A percentile compares a stretch with the other conserved stretches of the same genome.
Evolutionary conservation across 1,284 basidiomycete species (phyloP).

Genomic region (Ganoderma leucocontextum): DNA sequence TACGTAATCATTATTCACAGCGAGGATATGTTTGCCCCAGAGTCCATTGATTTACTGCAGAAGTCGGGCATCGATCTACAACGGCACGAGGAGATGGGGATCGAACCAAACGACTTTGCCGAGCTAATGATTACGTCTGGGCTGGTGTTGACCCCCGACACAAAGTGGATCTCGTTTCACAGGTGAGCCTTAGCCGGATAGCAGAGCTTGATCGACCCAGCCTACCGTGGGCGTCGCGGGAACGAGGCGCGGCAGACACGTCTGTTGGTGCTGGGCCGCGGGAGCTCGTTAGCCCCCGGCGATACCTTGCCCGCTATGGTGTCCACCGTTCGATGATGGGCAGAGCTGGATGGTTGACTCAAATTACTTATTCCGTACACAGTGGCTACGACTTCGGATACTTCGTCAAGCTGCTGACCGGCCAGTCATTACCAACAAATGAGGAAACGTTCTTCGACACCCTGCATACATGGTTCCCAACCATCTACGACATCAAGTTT

Average conservation of each 20-base stretch:
- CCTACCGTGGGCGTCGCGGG: slow-evolving; percentile 29
- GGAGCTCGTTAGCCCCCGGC: slow-evolving; percentile 5
- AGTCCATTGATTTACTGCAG: slow-evolving; percentile 93
- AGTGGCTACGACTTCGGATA: slow-evolving; percentile 99
- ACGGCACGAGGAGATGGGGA: slow-evolving; percentile 92
- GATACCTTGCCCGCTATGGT: slow-evolving; percentile 16
- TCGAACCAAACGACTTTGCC: slow-evolving; percentile 94
- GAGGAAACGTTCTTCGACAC: slow-evolving; percentile 94
- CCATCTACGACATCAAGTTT: slow-evolving; percentile 98
- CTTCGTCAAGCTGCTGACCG: slow-evolving; percentile 94
- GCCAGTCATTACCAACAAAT: slow-evolving; percentile 85
- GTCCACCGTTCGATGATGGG: neutral
- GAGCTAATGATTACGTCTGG: slow-evolving; percentile 97
- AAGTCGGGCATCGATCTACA: slow-evolving; percentile 98
- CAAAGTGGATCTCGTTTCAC: slow-evolving; percentile 98
- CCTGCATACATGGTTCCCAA: slow-evolving; percentile 94
- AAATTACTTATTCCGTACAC: slow-evolving; percentile 22
- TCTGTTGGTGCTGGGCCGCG: slow-evolving; percentile 13
- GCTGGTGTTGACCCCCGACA: slow-evolving; percentile 88
- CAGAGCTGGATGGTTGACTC: slow-evolving; percentile 14
- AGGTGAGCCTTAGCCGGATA: slow-evolving; percentile 66
- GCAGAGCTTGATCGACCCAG: slow-evolving; percentile 19
- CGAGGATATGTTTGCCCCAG: slow-evolving; percentile 98
- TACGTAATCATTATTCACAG: slow-evolving; percentile 51
- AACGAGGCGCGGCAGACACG: slow-evolving; percentile 16